Percentiles rank a stretch among this genome's conserved stretches.
Conservation (phyloP, 2,329 filamentous ascomycete genomes). For the Triangularia setosa region DNA sequence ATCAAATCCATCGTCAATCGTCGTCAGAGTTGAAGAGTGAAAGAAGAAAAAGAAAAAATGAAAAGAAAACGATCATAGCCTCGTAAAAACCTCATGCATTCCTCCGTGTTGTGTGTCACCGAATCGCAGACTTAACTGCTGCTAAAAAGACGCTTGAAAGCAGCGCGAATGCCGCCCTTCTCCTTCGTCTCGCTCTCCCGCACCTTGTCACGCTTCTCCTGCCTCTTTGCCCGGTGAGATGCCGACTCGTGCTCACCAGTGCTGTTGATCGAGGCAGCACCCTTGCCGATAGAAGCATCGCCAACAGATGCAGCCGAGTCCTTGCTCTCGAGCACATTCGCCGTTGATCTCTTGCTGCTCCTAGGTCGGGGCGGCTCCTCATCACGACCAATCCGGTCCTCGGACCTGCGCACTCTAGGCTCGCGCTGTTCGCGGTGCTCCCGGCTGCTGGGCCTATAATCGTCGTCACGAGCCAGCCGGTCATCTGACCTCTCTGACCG, state of each 20-base stretch:
- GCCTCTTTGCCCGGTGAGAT: conserved; percentile 24
- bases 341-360: conserved; percentile 16
- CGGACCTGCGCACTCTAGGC: conserved; percentile 6
- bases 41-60: conserved; percentile 1
- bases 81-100: conserved; percentile 10
- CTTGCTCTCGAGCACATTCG: conserved; percentile 13
- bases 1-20: too few relatives aligned
- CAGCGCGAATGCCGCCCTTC: conserved; percentile 24
- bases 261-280: conserved; percentile 12
- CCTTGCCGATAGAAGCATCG: conserved; percentile 8
- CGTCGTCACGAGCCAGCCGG: conserved; percentile 7
- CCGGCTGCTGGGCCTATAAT: background rate
- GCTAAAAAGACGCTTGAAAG: conserved; percentile 27
- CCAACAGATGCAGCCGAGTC: conserved; percentile 17
- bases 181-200: conserved; percentile 22
- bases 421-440: conserved; percentile 3
- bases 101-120: background rate
- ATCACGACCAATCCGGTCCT: conserved; percentile 12
- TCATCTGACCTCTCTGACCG: conserved; percentile 22
- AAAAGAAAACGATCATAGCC: conserved; percentile 6
- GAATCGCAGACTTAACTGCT: background rate
- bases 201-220: conserved; percentile 24
- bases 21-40: background rate
- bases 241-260: conserved; percentile 15
- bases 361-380: conserved; percentile 11